phyloP scores from a whole-genome alignment of 1,284 basidiomycete species.

The Uromyces viciae-fabae region DNA sequence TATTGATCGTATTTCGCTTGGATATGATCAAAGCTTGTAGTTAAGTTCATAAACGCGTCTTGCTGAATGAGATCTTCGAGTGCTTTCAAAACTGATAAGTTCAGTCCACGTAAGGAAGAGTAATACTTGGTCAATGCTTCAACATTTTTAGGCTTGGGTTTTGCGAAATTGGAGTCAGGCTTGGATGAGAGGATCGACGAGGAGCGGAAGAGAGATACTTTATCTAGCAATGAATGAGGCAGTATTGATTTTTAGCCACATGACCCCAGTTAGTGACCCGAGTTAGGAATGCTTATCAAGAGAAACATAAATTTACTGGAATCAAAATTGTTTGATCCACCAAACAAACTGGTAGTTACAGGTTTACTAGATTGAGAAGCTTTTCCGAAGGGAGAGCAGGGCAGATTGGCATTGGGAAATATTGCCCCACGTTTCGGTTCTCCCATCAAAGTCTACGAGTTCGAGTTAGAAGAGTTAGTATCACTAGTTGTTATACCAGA shows the following conservation, averaged over 20 bases:
- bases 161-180: too few relatives aligned
- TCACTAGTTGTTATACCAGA: too few relatives aligned
- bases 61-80: constrained; percentile 17
- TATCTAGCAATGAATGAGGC: too few relatives aligned
- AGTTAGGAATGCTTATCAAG: background rate
- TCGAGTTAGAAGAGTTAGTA: background rate
- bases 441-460: background rate
- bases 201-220: background rate
- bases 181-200: background rate
- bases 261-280: too few relatives aligned
- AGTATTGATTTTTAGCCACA: too few relatives aligned
- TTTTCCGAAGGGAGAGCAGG: background rate
- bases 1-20: constrained; percentile 28
- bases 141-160: background rate
- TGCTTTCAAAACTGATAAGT: constrained; percentile 11
- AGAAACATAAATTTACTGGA: background rate
- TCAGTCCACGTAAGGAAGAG: constrained; percentile 33
- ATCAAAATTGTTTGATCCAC: background rate
- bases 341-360: constrained; percentile 2
- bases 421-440: background rate
- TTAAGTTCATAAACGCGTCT: constrained; percentile 22
- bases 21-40: constrained; percentile 15
- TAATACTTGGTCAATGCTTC: constrained; percentile 28
- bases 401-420: background rate
- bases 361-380: background rate